Percentiles rank a stretch among this genome's conserved stretches.
Evolutionary conservation across 495 filamentous ascomycete genomes (phyloP).

Genomic region (Durotheca rogersii): DNA sequence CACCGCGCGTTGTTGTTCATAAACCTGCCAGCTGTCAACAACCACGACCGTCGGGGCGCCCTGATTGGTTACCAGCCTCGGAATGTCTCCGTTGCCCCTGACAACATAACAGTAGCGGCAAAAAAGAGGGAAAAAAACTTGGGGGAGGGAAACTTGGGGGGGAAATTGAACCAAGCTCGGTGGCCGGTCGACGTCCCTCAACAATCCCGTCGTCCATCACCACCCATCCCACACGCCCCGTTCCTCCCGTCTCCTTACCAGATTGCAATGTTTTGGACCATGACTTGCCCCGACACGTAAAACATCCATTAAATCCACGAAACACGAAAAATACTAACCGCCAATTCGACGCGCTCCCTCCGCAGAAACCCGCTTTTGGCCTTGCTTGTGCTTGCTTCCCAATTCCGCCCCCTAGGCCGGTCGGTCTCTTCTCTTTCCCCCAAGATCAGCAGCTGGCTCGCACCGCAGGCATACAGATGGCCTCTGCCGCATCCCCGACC

Average conservation of each 20-base stretch:
- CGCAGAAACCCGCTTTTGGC: slow-evolving; percentile 6
- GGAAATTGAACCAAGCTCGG: slow-evolving; percentile 18
- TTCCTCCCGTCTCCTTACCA: slow-evolving; percentile 23
- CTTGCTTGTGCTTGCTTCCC: slow-evolving; percentile 6
- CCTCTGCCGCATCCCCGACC: slow-evolving; percentile 40
- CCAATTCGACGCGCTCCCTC: slow-evolving; percentile 32
- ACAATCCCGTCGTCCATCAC: slow-evolving; percentile 27
- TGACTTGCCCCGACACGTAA: slow-evolving; percentile 38
- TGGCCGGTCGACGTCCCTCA: slow-evolving; percentile 18
- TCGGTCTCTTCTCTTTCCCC: no score
- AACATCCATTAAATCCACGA: slow-evolving; percentile 33
- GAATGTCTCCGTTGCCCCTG: slow-evolving; percentile 28
- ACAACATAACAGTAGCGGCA: slow-evolving; percentile 25
- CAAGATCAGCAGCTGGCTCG: no score
- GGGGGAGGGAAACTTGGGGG: no score
- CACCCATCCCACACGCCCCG: slow-evolving; percentile 32
- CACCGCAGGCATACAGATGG: no score
- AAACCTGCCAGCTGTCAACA: background rate
- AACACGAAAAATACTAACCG: slow-evolving; percentile 16
- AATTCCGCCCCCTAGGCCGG: no score
- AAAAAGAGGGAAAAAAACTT: slow-evolving; percentile 18
- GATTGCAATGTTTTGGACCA: slow-evolving; percentile 30
- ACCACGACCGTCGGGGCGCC: background rate
- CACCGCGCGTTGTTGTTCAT: no score
- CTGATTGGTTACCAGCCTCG: slow-evolving; percentile 17